Evolutionary conservation across 2,329 filamentous ascomycete genomes (phyloP), one percentile per base, ranked within the genome.

Genomic region (Ramichloridium luteum): DNA sequence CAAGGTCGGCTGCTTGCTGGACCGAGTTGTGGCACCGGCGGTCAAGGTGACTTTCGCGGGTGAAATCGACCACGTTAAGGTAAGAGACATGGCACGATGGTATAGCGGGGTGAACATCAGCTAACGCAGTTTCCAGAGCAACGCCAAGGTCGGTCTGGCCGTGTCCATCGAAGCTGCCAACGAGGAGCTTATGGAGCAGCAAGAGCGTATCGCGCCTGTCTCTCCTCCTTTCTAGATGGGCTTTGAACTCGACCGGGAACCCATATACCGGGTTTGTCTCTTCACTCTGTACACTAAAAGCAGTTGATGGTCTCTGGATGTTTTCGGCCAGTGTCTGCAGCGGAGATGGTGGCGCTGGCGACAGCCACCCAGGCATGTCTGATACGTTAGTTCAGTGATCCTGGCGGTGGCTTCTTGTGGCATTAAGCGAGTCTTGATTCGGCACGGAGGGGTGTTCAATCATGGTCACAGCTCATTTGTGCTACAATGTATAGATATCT

Each of bases 31-130:
- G 52, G 85, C 85, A 16, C 84, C 85, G 43, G 81, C 86, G 16
- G 85, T 98, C 37, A 80, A 79, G 58, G 75, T 98, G 64, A 93
- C 86, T 36, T 93, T 98, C 62, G 84, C 86, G 34, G 88, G 86
- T 46, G 90, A 96, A 57, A 83, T 98, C 53, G 90, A 98, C 62
- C 88, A 98, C 64, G 75, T 77, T 50, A 86, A 86, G 68, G 90
- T 94, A 72, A 58, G 8, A 32, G 9, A 4, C 12, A n/a, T n/a
- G n/a, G n/a, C n/a, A n/a, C n/a, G n/a, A n/a, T n/a, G n/a, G n/a
- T n/a, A n/a, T n/a, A n/a, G n/a, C n/a, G n/a, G n/a, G n/a, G 9
- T 18, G 12, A 25, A 25, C 10, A 16, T 22, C 12, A 16, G 4
- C 6, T 10, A 18, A 31, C 4, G 16, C n/a, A 13, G n/a, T 28